Conservation (phyloP, 306 rosid genomes). For the Morella rubra region DNA sequence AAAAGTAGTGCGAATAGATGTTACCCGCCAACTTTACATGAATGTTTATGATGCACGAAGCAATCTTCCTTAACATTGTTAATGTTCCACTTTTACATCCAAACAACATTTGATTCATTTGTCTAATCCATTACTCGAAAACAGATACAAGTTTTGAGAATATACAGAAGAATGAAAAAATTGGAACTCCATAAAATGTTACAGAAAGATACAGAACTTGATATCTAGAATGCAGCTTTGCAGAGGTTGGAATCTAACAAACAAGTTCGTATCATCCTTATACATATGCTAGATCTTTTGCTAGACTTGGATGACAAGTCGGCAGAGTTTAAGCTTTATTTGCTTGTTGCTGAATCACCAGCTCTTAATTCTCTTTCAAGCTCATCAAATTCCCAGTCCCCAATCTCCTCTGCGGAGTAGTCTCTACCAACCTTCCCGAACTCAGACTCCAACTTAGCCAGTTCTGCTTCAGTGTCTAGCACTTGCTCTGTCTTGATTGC, state of each 20-base stretch:
- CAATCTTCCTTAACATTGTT: constrained; percentile 16
- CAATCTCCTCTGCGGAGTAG: constrained; percentile 75
- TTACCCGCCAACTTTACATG: not conserved
- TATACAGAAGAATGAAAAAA: constrained; percentile 70
- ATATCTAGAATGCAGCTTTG: constrained; percentile 29
- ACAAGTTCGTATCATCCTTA: constrained; percentile 35
- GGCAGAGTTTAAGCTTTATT: constrained; percentile 26
- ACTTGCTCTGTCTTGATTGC: constrained; percentile 43
- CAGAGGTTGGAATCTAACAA: constrained; percentile 26
- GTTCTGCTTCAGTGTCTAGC: constrained; percentile 72
- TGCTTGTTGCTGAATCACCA: constrained; percentile 45
- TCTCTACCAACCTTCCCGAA: constrained; percentile 78
- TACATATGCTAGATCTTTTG: constrained; percentile 27
- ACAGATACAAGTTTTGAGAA: constrained; percentile 37
- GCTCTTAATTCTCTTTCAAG: constrained; percentile 83
- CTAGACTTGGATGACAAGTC: constrained; percentile 38
- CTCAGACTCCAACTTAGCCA: constrained; percentile 88
- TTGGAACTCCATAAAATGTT: constrained; percentile 24
- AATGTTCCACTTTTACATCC: constrained; percentile 35
- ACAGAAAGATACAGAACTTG: constrained; percentile 52
- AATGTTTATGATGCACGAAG: not conserved
- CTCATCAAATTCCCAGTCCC: constrained; percentile 97
- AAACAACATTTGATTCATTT: constrained; percentile 29
- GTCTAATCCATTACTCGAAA: constrained; percentile 25
- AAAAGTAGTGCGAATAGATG: not conserved